Percentiles rank a stretch among this genome's conserved stretches.
Conservation (phyloP, 305 asterid species). For the Rubia peregrina region DNA sequence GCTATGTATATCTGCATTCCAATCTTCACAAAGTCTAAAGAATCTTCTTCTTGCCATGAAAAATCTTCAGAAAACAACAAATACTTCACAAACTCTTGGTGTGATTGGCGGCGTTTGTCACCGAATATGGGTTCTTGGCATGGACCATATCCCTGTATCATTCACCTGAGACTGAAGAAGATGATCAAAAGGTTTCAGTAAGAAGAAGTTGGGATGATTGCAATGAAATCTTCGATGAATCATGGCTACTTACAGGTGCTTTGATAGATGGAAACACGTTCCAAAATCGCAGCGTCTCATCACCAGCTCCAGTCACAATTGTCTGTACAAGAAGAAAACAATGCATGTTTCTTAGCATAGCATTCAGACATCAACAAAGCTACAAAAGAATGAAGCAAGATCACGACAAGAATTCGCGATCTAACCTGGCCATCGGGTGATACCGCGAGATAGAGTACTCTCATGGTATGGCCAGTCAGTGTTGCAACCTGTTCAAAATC, state of each 20-base stretch:
- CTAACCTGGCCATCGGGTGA: constrained; percentile 98
- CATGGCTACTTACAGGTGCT: constrained; percentile 59
- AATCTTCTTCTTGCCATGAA: too few species aligned
- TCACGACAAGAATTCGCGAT: too few species aligned
- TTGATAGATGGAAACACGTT: constrained; percentile 77
- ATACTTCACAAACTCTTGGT: neutral
- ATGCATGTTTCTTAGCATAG: neutral
- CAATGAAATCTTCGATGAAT: neutral
- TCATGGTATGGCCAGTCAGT: constrained; percentile 81
- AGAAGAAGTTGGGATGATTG: neutral
- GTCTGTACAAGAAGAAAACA: constrained; percentile 27
- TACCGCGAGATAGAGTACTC: constrained; percentile 88
- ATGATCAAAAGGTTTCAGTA: neutral
- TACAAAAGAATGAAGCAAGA: neutral
- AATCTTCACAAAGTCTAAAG: neutral
- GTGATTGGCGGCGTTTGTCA: constrained; percentile 22
- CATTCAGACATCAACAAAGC: neutral
- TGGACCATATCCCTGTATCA: constrained; percentile 89
- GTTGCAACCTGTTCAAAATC: constrained; percentile 64
- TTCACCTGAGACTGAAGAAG: constrained; percentile 57
- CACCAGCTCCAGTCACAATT: constrained; percentile 93
- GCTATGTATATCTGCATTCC: neutral
- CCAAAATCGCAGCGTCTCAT: constrained; percentile 93
- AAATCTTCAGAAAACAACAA: too few species aligned
- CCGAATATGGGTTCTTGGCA: constrained; percentile 86